Evolutionary conservation across 2,329 filamentous ascomycete genomes (phyloP), one percentile per base, ranked within the genome.

Genomic region (Aspergillus oerlinghausenensis): DNA sequence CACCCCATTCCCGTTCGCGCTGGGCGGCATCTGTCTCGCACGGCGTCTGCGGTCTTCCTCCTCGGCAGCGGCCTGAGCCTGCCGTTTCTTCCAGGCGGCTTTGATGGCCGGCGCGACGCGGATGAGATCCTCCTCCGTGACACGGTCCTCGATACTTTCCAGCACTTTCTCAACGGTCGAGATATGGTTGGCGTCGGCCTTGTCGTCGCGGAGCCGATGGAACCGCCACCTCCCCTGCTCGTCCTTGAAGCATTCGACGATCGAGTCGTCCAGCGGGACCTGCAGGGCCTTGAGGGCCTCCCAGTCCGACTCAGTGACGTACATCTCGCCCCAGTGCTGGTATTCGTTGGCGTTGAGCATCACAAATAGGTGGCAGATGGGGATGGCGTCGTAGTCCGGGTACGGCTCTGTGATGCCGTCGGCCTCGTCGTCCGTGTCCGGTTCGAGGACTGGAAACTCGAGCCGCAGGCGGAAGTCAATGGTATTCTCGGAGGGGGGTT

Each of bases 401-500:
- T 85, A 89, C 0, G 85, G 80, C 47, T 84, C 80, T 0, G 80
- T 82, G 38, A 83, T 73, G 19, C 86, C 87, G 19, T 89, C 87
- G 35, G 84, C 83, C 49, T 84, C 83, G 65, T 94, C 88, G 17
- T 80, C 75, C 14, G 84, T 82, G 66, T 88, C 84, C 1, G 88
- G 88, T 57, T 89, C 82, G n/a, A 88, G 79, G 0, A 80, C 69
- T 0, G 89, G 88, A 67, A 97, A 97, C 11, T 83, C 80, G 47
- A 99, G 82, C 52, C 84, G 84, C 65, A 97, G 82, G 45, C 88
- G 84, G 73, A 96, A 97, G 72, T 99, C 94, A 64, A 99, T 86
- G 0, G 92, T 96, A 77, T 99, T 99, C 73, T 99, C 94, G 63
- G 90, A 82, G 3, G 91, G 90, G 0, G 93, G 92, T 76, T 99